These are phyloP conservation scores for Lentinula sp. DNA, from an alignment of 768 basidiomycete genomes.

Conservation along the genomic window DNA sequence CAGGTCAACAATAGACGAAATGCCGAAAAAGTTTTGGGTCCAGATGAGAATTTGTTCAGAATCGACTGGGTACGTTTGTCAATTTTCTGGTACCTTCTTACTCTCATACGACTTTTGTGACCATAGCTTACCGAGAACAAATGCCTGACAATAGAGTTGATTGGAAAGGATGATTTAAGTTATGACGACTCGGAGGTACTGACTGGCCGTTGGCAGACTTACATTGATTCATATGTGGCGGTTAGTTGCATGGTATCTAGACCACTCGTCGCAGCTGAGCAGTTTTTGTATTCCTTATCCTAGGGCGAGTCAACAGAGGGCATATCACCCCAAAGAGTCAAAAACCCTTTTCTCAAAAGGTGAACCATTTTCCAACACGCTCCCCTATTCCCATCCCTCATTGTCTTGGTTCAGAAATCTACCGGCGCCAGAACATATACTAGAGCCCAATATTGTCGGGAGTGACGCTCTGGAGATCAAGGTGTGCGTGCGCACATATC, in stretches of 20 bases:
- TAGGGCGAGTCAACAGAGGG: conserved; percentile 57
- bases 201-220: conserved; percentile 74
- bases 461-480: conserved; percentile 72
- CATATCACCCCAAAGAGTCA: conserved; percentile 38
- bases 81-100: not conserved
- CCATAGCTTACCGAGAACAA: conserved; percentile 58
- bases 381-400: not conserved
- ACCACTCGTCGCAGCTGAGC: not conserved
- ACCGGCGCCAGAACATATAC: conserved; percentile 22
- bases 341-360: conserved; percentile 64
- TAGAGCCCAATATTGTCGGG: conserved; percentile 39
- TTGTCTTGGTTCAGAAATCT: conserved; percentile 28
- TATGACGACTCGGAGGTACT: conserved; percentile 73
- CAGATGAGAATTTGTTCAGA: conserved; percentile 75
- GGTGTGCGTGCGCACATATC: conserved; percentile 78
- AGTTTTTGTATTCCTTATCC: not conserved
- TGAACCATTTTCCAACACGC: conserved; percentile 20
- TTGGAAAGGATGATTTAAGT: conserved; percentile 74
- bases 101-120: not conserved
- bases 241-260: conserved; percentile 26
- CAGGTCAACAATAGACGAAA: conserved; percentile 60
- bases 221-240: conserved; percentile 72
- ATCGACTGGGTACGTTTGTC: conserved; percentile 65
- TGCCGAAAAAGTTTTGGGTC: conserved; percentile 65
- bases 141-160: conserved; percentile 65